Evolutionary conservation across 2,329 filamentous ascomycete species (phyloP), one percentile per base, ranked within the genome.

Genomic region (Ophiocordyceps sinensis): DNA sequence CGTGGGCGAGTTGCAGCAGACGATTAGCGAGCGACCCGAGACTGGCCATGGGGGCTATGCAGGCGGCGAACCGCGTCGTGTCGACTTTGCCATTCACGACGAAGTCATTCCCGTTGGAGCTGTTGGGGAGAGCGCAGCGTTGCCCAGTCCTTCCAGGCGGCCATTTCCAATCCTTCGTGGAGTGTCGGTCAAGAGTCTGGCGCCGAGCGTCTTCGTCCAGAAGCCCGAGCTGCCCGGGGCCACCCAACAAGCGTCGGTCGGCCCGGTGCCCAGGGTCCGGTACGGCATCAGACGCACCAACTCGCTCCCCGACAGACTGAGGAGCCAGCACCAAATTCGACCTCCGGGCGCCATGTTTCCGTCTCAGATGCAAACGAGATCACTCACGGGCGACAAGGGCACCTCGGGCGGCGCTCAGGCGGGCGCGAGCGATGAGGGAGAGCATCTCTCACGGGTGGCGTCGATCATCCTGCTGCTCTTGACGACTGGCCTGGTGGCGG

Each of bases 271-370:
- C 6, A 68, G 71, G 28, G 70, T 79, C 43, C 67, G 72, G 35
- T 74, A 75, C 48, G 74, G 75, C n/a, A 76, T 85, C 41, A 78
- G 81, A 42, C 73, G 83, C 41, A 84, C 82, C 17, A 85, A 75
- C 54, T 87, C 83, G 1, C 68, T 87, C 3, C 83, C 83, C 0
- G 80, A 82, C 50, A 73, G 79, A 15, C 68, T 85, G 9, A 14
- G 36, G 3, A 75, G 73, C 8, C 43, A 49, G 13, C 41, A 51
- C 40, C 57, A 64, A 19, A 49, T 64, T 29, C 67, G 71, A 4
- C 53, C 70, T 1, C 68, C 71, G 1, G 69, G 71, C 6, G 63
- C 64, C 28, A 63, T 73, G 61, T 56, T 72, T 34, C 68, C 70
- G 1, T 57, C 68, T 14, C 64, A 67, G 41, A 52, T 70, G 12